Evolutionary conservation across 495 filamentous ascomycete genomes (phyloP).

Genomic region (Lepidopterella palustris): DNA sequence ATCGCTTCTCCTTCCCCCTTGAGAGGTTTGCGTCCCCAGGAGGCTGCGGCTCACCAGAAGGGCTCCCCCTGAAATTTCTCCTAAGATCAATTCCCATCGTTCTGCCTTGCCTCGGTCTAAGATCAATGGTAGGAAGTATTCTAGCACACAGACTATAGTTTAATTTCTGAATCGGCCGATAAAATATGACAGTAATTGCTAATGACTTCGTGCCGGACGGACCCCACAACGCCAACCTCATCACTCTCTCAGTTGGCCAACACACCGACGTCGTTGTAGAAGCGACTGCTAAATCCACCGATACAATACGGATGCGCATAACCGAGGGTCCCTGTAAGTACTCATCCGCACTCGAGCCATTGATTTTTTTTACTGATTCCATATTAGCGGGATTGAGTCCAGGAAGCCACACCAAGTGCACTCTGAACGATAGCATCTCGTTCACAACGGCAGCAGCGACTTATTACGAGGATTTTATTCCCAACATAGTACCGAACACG

Average conservation of each 20-base stretch:
- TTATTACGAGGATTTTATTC: neutral
- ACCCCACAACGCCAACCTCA: constrained; percentile 31
- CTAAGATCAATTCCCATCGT: no score
- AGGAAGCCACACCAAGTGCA: constrained; percentile 1
- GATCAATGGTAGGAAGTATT: no score
- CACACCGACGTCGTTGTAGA: constrained; percentile 47
- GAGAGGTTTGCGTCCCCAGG: no score
- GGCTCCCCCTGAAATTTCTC: no score
- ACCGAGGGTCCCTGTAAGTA: constrained; percentile 8
- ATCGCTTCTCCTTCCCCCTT: no score
- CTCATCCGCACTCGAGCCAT: neutral
- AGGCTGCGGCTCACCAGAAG: no score
- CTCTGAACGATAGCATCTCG: constrained; percentile 21
- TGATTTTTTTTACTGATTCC: neutral
- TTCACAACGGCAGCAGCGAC: constrained; percentile 13
- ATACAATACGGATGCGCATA: constrained; percentile 27
- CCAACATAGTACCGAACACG: neutral
- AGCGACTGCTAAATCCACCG: constrained; percentile 19
- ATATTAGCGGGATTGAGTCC: neutral
- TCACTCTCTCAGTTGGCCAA: constrained; percentile 40
- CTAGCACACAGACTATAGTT: no score
- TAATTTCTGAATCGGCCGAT: constrained; percentile 39
- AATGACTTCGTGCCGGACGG: constrained; percentile 37
- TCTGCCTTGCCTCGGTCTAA: no score
- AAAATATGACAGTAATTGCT: constrained; percentile 38